These are phyloP conservation scores for Mycena crocata DNA, from an alignment of 768 basidiomycete genomes.

Conservation along the genomic window DNA sequence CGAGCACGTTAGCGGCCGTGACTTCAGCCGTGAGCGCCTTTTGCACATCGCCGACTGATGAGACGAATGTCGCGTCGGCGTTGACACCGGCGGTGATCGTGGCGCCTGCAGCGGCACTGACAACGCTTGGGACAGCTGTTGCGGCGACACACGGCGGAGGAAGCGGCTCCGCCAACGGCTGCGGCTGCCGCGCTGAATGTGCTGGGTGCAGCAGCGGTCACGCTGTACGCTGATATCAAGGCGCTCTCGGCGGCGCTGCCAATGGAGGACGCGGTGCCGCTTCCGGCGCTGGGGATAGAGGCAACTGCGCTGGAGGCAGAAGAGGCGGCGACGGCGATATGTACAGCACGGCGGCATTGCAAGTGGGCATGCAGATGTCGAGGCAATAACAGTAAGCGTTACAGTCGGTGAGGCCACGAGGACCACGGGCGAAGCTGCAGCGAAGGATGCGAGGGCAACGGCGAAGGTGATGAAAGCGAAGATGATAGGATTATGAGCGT, in stretches of 20 bases:
- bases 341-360: not conserved
- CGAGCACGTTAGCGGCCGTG: not conserved
- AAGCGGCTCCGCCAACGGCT: not conserved
- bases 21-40: not conserved
- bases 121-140: not conserved
- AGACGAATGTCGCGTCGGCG: not conserved
- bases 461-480: not conserved
- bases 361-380: not conserved
- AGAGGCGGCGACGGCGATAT: not conserved
- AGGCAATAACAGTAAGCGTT: not conserved
- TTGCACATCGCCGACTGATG: not conserved
- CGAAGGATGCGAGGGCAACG: not conserved
- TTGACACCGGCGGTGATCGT: not conserved
- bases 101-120: not conserved
- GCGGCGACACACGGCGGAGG: not conserved
- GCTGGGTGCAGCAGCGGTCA: not conserved
- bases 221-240: not conserved
- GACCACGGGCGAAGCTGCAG: not conserved
- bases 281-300: not conserved
- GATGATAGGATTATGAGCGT: not conserved
- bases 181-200: not conserved
- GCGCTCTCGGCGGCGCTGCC: not conserved
- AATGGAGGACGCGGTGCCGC: not conserved
- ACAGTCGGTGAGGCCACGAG: not conserved
- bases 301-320: not conserved